Base-by-base conservation (phyloP, 2,329 filamentous ascomycete genomes). In the Botrytis byssoidea region DNA sequence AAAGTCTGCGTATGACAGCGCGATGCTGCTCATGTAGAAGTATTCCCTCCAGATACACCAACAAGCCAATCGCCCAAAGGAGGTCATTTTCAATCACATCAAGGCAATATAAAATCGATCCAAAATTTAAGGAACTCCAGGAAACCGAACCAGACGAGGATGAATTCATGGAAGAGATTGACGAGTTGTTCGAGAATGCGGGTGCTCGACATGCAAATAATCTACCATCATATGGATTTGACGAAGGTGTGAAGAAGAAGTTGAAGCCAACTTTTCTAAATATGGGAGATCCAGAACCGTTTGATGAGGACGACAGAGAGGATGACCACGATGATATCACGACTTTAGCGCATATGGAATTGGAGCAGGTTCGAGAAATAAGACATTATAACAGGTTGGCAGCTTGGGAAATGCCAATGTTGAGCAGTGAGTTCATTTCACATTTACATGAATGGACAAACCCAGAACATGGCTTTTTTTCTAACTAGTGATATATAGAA, bases 371-470 rank as follows among this genome's bases (percentile, higher is more conserved):
- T 79, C 88, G 95, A 76, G 95, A 98, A 83, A 87, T 95, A 81
- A 89, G 96, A 85, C 90, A 97, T 80, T 98, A 97, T 82, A 91
- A 93, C 66, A 89, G 96, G 70, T 86, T 97, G 78, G 90, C 93
- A 65, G 94, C 94, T 37, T 99, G 96, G 95, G 96, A 99, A 83
- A 93, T 99, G 92, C 96, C 96, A 16, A 85, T 97, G 76, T 86
- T 99, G 74, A 90, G 91, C 74, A 93, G 95, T 97, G 88, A 83
- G 93, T 87, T 70, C 35, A 44, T 42, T 40, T 59, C 63, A 71
- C 64, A 67, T 57, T 71, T 35, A 35, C 67, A 25, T 61, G 40
- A 32, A 48, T 29, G 44, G 35, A 29, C 37, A 29, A 42, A 32
- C 18, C 57, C 16, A 42, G 22, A 74, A 2, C 35, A 51, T 60